Base-by-base conservation (phyloP, 805 yeast genomes). In the Starmerella davenportii region DNA sequence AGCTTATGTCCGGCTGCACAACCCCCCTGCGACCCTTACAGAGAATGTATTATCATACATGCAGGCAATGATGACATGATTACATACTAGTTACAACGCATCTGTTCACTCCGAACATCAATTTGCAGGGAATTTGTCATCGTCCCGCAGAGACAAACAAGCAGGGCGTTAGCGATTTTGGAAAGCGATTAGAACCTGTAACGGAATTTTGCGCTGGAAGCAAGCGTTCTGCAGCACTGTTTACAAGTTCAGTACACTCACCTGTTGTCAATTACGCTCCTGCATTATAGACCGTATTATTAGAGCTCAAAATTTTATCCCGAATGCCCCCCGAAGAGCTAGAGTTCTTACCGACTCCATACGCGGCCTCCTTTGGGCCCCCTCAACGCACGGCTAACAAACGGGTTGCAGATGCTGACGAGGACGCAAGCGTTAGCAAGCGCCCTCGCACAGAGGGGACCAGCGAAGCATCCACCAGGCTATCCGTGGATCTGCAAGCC, bases 341-440 rank as follows among this genome's bases (percentile, higher is more conserved):
- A 16, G 47, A 47, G 27, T 41, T 45, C 21, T 37, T 38, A 5
- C 43, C 46, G 5, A 47, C 50, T 9, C 50, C 50, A 2, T 45
- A 36, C 21, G 50, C 50, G 9, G 50, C 50, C n/a, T 47, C 50
- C n/a, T 47, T 47, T 36, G 50, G 49, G n/a, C 47, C 46, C 3
- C 43, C 45, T 9, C 43, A 42, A n/a, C 38, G 43, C 8, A 37
- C n/a, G 9, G n/a, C 11, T 13, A 27, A 14, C 9, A 25, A 23
- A 24, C n/a, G 21, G 7, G 13, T 15, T 8, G 35, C 15, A 13
- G 23, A 15, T 9, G 14, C 13, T 7, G 23, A 16, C 17, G 23
- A 5, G 7, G 21, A n/a, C 11, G 30, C 30, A 5, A 7, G n/a
- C 16, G 15, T 21, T 14, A 29, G 19, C 19, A 29, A 29, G 15